Evolutionary conservation across 208 protist genomes (phyloP).

Genomic region (Crithidia expoeki): DNA sequence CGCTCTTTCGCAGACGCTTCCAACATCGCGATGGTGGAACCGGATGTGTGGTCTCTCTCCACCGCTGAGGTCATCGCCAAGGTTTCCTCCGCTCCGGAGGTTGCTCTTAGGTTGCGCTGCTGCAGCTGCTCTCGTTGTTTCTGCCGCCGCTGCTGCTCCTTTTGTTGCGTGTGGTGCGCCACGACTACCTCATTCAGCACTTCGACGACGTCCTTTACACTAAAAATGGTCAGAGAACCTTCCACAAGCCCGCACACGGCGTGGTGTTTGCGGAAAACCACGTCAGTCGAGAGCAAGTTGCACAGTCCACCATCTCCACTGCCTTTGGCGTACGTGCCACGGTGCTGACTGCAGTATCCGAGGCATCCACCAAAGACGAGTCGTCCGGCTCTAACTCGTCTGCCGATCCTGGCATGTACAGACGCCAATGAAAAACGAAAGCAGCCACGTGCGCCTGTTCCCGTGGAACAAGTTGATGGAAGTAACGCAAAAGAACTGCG

Average conservation of each 20-base stretch:
- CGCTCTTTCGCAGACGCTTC: slow-evolving; percentile 5
- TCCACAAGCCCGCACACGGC: slow-evolving; percentile 41
- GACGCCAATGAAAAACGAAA: slow-evolving; percentile 25
- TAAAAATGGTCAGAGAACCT: slow-evolving; percentile 24
- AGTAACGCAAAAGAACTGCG: slow-evolving; percentile 41
- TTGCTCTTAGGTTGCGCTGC: background rate
- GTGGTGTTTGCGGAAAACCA: slow-evolving; percentile 27
- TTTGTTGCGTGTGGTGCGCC: slow-evolving; percentile 5
- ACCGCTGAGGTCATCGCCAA: background rate
- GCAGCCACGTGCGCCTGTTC: slow-evolving; percentile 45
- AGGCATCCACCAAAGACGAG: no score
- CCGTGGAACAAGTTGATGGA: slow-evolving; percentile 29
- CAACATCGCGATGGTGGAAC: background rate
- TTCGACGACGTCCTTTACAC: slow-evolving; percentile 43
- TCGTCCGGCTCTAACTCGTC: background rate
- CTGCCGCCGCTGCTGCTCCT: background rate
- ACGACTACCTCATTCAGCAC: slow-evolving; percentile 57
- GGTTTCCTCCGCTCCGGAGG: background rate
- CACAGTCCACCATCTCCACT: slow-evolving; percentile 21
- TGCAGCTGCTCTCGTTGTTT: slow-evolving; percentile 16
- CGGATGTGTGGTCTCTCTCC: background rate
- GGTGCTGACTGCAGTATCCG: background rate
- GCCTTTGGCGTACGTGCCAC: background rate
- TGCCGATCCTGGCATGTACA: slow-evolving; percentile 15
- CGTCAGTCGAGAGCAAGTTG: slow-evolving; percentile 19